Base-by-base conservation (phyloP, 192 early-diverging fungal species). In the Pilaira anomala region DNA sequence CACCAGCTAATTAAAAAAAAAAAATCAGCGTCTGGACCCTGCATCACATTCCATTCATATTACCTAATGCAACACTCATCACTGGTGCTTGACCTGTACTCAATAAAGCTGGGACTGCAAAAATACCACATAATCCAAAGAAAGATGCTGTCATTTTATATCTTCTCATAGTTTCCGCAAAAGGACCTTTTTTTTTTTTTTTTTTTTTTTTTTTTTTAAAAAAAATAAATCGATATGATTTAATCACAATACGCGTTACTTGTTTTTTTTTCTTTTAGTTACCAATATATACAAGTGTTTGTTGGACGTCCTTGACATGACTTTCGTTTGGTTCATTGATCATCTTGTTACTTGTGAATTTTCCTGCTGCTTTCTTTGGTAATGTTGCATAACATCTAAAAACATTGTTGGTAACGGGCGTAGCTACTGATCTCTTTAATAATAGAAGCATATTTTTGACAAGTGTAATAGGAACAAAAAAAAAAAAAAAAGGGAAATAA, bases 111-210 rank as follows among this genome's bases (percentile, higher is more conserved):
- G 71, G 71, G 1, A 67, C 71, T 13, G 71, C 71, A 28, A 61
- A 66, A 2, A 66, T 45, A 40, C 71, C 71, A 58, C 71, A 73
- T n/a, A 73, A 7, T 28, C 65, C 55, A 52, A 73, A 73, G 33
- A 73, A 52, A 5, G 71, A 67, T 13, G 71, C 71, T 45, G 71
- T 73, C 48, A 66, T 73, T 63, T 73, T 73, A 29, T 73, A 73
- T 40, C 55, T 30, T 59, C 66, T 66, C 33, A 73, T 67, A 1
- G 71, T 73, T 24, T 73, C 71, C 2, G 63, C 48, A 51, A 73
- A 73, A 12, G 71, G 71, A 39, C 71, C 71, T 73, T 40, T 48
- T 48, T 12, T 13, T 28, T 7, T n/a, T 48, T n/a, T n/a, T n/a
- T n/a, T n/a, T n/a, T n/a, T n/a, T n/a, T n/a, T n/a, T n/a, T n/a